Base-by-base conservation (phyloP, 2,329 filamentous ascomycete genomes). In the Hymenoscyphus linearis region DNA sequence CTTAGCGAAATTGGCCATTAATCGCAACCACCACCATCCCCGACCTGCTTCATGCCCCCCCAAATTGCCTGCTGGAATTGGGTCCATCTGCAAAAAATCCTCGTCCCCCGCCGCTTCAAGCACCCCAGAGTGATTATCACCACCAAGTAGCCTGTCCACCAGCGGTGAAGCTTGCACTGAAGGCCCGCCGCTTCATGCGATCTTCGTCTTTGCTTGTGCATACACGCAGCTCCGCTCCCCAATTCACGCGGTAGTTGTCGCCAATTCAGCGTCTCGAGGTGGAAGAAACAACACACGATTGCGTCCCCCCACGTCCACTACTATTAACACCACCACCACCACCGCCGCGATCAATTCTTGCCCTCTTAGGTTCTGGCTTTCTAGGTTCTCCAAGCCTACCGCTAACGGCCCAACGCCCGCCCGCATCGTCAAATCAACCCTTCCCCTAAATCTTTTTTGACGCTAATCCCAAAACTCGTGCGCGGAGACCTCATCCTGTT, bases 171-270 rank as follows among this genome's bases (percentile, higher is more conserved):
- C 62, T 58, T 64, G 60, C 58, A 59, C 55, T 58, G 60, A 34
- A 50, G 22, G 55, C 54, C 27, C 44, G 55, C 55, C 54, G 47
- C 14, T 65, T 68, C 59, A 68, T 68, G 66, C 66, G 63, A 65
- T 65, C 64, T 44, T 57, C 63, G 56, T 65, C 54, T 65, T 67
- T 60, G 57, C 60, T 65, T 37, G 65, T 68, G 67, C 66, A 25
- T 25, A 16, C 25, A 3, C 18, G 1, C 13, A 6, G 12, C 52
- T 27, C 25, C 31, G 52, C 25, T 36, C 7, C 27, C 26, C 27
- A n/a, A n/a, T 18, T 40, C 37, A 40, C 37, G 37, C 37, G 16
- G 18, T 40, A 14, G 16, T 40, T n/a, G 5, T 40, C 54, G 58
- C 62, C 54, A 55, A 59, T 58, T 59, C 61, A 62, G 66, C 60